phyloP scores from a whole-genome alignment of 768 basidiomycete species.

The Pleurotus salmoneostramineus region DNA sequence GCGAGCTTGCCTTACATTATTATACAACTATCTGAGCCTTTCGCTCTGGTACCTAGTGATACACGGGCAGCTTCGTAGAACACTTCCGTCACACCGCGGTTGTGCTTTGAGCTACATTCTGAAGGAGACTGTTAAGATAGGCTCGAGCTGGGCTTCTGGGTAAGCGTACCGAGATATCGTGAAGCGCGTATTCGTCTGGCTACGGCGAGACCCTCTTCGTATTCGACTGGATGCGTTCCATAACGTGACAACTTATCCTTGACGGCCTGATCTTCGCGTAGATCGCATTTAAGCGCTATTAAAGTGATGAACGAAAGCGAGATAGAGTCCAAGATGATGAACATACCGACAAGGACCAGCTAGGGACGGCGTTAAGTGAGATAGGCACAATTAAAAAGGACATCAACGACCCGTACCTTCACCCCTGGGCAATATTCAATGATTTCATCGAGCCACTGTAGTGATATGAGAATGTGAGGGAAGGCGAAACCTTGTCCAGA shows the following conservation, averaged over 20 bases:
- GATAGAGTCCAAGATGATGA: background rate
- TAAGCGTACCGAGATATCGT: constrained; percentile 78
- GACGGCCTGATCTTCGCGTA: constrained; percentile 77
- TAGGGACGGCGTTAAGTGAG: constrained; percentile 19
- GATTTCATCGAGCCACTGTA: constrained; percentile 91
- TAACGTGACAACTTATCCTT: constrained; percentile 71
- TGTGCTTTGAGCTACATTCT: constrained; percentile 99
- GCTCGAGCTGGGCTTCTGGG: background rate
- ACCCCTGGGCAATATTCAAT: constrained; percentile 93
- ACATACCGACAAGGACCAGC: constrained; percentile 88
- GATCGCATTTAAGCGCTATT: constrained; percentile 91
- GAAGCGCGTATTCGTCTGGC: constrained; percentile 90
- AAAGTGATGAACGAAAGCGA: constrained; percentile 8
- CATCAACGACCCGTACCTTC: constrained; percentile 51
- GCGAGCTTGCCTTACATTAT: constrained; percentile 45
- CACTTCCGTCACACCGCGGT: constrained; percentile 90
- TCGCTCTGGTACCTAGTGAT: constrained; percentile 71
- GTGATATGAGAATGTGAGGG: constrained; percentile 4
- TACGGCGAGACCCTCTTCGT: constrained; percentile 88
- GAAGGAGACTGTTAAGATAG: constrained; percentile 1
- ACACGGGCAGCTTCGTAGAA: constrained; percentile 91
- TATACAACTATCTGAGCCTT: constrained; percentile 56
- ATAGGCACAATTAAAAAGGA: background rate
- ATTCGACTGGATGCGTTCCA: constrained; percentile 73
- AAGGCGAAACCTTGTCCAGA: background rate